Base-by-base conservation (phyloP, 352 stramenopile genomes). In the Halophytophthora batemanensis region DNA sequence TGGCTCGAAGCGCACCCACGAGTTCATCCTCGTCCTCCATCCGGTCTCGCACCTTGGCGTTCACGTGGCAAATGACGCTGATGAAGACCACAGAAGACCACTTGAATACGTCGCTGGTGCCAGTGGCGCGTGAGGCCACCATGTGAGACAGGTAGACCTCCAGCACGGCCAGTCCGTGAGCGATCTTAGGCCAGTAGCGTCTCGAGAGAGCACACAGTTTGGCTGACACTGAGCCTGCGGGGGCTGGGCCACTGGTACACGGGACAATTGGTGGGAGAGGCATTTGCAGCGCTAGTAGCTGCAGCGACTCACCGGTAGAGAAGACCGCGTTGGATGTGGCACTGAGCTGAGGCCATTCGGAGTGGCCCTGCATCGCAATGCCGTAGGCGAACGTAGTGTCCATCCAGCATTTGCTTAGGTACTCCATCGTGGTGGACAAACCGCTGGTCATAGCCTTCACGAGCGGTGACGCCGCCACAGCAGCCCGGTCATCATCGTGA, bases 151-250 rank as follows among this genome's bases (percentile, higher is more conserved):
- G 31, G 43, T 74, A 70, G 13, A 68, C 41, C 34, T 71, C 59
- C 2, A 60, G 31, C 22, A 48, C 45, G 37, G 69, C 70, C 43
- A 88, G 69, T 1, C 72, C 74, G 44, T 72, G 54, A 6, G 72
- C 53, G 45, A 86, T 80, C 47, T 61, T 56, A 12, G 77, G 71
- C 77, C 77, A 88, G 49, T 82, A 85, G 7, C 53, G 68, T 40
- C 83, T 85, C 45, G 73, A 85, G 19, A 83, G 47, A 15, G 66
- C 56, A 29, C 50, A 56, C 13, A 69, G 37, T 14, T 40, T 46
- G 19, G 75, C 71, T 0, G 45, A 50, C 10, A 44, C 29, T 3
- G 53, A 55, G 25, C 53, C 42, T 15, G 36, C 45, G 38, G 38
- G 11, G 5, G 41, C 23, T 49, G 60, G 22, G 34, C 49, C 33